A percentile compares a stretch with the other conserved stretches of the same genome.
phyloP scores from a whole-genome alignment of 805 yeast genomes.

The Yarrowia deformans region DNA sequence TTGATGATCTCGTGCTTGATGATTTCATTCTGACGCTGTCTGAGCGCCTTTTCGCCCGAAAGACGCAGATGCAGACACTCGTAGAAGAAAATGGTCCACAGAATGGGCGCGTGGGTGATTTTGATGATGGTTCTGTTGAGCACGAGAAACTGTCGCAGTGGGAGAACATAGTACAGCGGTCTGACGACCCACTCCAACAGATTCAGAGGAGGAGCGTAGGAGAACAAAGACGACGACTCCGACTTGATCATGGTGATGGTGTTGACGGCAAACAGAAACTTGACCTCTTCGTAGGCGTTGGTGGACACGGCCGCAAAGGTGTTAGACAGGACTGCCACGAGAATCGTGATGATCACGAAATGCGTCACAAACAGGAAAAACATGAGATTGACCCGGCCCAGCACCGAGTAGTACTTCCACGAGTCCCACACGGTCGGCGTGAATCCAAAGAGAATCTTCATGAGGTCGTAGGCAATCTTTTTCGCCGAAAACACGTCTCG shows the following conservation, averaged over 20 bases:
- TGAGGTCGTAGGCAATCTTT: constrained; percentile 59
- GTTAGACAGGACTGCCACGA: constrained; percentile 60
- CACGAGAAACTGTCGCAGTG: constrained; percentile 48
- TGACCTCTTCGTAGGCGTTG: constrained; percentile 53
- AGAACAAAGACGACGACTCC: constrained; percentile 51
- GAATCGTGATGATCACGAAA: constrained; percentile 61
- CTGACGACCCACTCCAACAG: constrained; percentile 48
- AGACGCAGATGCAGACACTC: constrained; percentile 46
- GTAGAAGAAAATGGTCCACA: constrained; percentile 49
- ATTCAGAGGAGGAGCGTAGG: constrained; percentile 52
- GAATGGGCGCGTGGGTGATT: constrained; percentile 51
- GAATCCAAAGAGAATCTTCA: constrained; percentile 63
- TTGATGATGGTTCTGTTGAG: constrained; percentile 51
- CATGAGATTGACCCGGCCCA: constrained; percentile 59
- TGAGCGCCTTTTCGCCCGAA: constrained; percentile 26
- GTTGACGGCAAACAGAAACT: constrained; percentile 52
- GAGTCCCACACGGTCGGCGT: constrained; percentile 68
- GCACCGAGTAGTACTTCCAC: constrained; percentile 58
- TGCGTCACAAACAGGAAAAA: constrained; percentile 62
- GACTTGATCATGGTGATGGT: constrained; percentile 51
- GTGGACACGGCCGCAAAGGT: constrained; percentile 50
- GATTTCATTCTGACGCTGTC: constrained; percentile 21
- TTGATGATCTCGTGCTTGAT: constrained; percentile 40
- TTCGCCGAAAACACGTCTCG: constrained; percentile 53
- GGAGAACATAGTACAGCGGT: constrained; percentile 49